These are phyloP conservation scores for Tolypocladium guangdongense DNA, from an alignment of 2,329 filamentous ascomycete species.

Conservation along the genomic window DNA sequence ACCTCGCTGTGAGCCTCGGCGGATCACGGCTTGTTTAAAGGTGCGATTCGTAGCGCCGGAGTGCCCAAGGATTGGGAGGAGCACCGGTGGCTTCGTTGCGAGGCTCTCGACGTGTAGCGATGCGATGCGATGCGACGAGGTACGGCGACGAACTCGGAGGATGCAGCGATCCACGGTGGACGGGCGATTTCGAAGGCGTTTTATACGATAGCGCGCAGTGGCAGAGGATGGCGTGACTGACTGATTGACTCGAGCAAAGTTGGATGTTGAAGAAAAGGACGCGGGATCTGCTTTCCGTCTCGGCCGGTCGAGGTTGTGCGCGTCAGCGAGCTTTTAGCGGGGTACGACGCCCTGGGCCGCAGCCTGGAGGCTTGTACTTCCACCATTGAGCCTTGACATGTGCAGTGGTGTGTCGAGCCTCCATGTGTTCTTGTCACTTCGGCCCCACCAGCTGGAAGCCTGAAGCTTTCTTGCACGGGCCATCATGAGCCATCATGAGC, in stretches of 20 bases:
- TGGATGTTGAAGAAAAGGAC: background rate
- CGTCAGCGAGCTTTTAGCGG: constrained; percentile 5
- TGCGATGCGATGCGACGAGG: background rate
- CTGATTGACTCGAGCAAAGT: background rate
- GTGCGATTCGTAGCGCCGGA: constrained; percentile 35
- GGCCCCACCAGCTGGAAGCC: background rate
- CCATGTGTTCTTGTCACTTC: background rate
- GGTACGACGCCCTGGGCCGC: background rate
- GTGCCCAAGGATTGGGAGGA: constrained; percentile 3
- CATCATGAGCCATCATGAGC: constrained; percentile 1
- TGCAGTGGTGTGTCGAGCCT: background rate
- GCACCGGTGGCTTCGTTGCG: background rate
- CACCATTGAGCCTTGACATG: background rate
- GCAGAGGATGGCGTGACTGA: background rate
- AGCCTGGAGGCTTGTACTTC: background rate
- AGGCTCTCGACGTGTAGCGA: background rate
- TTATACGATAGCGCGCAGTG: background rate
- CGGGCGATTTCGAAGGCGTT: constrained; percentile 1
- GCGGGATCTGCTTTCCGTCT: background rate
- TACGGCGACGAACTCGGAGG: background rate
- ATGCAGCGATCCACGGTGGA: background rate
- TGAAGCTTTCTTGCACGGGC: background rate
- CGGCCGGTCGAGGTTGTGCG: background rate
- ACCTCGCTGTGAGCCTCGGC: constrained; percentile 80
- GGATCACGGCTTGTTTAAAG: constrained; percentile 93